Base-by-base conservation (phyloP, 139 green algal genomes). In the Coelastrella sp. region DNA sequence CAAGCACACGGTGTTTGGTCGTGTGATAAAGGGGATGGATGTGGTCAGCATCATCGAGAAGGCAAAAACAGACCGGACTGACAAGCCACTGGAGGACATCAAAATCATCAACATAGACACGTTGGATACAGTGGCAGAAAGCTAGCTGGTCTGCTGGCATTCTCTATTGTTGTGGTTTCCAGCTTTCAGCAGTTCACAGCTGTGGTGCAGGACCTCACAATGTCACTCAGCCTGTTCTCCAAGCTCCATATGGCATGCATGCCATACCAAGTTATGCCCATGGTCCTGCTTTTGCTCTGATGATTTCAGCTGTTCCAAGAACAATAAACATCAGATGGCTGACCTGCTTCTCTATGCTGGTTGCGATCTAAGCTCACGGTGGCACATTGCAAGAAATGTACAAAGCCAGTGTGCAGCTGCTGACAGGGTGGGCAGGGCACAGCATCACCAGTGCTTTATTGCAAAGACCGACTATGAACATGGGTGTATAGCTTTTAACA, bases 21-120 rank as follows among this genome's bases (percentile, higher is more conserved):
- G 93, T n/a, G 96, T 98, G 20, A 89, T 96, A 5, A 97, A 97
- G 82, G 97, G 97, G 61, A 97, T 97, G 94, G 97, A 99, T 89
- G 98, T 99, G 17, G 96, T 99, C 25, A 92, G 96, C n/a, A 84
- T 91, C 9, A 99, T 99, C 66, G 98, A 99, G 87, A 97, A 97
- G 86, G 87, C 90, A 12, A 99, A 98, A 92, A 96, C 94, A 14
- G 96, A 99, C 90, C 93, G 95, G 80, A 93, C 96, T 57, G 98
- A 99, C 94, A 98, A 98, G 90, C 98, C 98, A 0, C 92, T 97
- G 25, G 95, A 99, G 58, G 97, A 99, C 56, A 95, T 99, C 20
- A 98, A 98, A 90, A 99, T 99, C 57, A 19, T 98, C 7, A 99
- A 96, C 92, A 97, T 99, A 14, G 91, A 86, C 9, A 22, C 94